Base-by-base conservation (phyloP, 129 eudicot genomes). In the Tagetes patula region DNA sequence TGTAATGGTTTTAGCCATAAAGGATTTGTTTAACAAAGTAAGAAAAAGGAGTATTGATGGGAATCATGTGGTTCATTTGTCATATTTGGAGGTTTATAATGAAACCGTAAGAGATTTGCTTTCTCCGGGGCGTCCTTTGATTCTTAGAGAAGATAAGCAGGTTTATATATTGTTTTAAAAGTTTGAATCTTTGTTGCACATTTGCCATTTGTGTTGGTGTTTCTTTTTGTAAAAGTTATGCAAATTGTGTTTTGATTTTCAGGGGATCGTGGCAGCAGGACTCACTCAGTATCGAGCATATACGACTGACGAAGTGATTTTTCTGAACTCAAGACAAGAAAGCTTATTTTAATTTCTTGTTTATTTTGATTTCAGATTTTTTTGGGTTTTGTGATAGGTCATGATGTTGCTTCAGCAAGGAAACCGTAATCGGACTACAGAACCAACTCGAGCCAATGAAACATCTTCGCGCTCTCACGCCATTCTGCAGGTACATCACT, bases 31-130 rank as follows among this genome's bases (percentile, higher is more conserved):
- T 76, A 80, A 37, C 77, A 91, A 88, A 76, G 80, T 91, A 65
- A 80, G 91, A 67, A 95, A 86, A 74, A 84, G 90, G 71, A 91
- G 95, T 64, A 84, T 46, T 80, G 95, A 88, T 56, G 96, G 95
- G 8, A 85, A 87, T 50, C 89, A 88, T 80, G 83, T 79, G 0
- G 95, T 91, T 71, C 95, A 91, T 79, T 81, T 91, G 39, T 91
- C 97, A 3, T 91, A 91, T 84, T 84, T 91, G 2, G 97, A 91
- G 88, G 97, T 91, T 67, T 91, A 91, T 65, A 91, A 91, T 81
- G 97, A 91, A 84, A 87, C 97, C 30, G 97, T 91, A 4, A 74
- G 97, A 84, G 97, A 91, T 77, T 84, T 91, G 79, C 95, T 91
- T 68, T 88, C 97, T 30, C 97, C 97, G 1, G 97, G 97, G 47